Base-by-base conservation (phyloP, 2,329 filamentous ascomycete genomes). In the Cladophialophora yegresii region DNA sequence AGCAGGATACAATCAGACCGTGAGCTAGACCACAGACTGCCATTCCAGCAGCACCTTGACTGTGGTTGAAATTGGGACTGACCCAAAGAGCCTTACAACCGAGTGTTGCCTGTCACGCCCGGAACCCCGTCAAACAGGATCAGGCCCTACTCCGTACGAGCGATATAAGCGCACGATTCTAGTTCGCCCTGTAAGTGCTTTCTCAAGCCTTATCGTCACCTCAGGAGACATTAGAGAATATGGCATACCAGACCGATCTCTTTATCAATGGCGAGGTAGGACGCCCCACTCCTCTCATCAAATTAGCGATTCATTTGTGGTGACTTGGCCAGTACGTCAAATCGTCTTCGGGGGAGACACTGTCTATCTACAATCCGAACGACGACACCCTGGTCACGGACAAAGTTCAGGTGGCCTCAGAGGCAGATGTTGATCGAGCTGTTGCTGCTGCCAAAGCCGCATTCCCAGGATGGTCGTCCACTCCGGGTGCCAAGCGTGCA, bases 231-330 rank as follows among this genome's bases (percentile, higher is more conserved):
- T n/a, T 4, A 32, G 12, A 12, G 51, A 59, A 47, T 1, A 68
- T 68, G 66, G 49, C 66, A 13, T 66, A 92, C 79, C 89, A 89
- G 4, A 81, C 85, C 2, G 77, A 79, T 12, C 69, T 81, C 51
- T 80, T 80, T 71, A 80, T 80, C 69, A 76, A 79, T 65, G 78
- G 78, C 66, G 74, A 70, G 64, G 68, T 69, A 54, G 12, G 66
- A 51, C 32, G 8, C 28, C 28, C 20, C 7, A 43, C n/a, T 10
- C 20, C n/a, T 55, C 9, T 16, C n/a, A 16, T n/a, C 23, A 4
- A 3, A n/a, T n/a, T n/a, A 13, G n/a, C 12, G 10, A n/a, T 12
- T 12, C n/a, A 16, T n/a, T 4, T 12, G 54, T 32, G 16, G 22
- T 50, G 22, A 54, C 36, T 28, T 7, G 10, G 2, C 10, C 40